Conservation (phyloP, 306 rosid genomes). For the Rubus idaeus region DNA sequence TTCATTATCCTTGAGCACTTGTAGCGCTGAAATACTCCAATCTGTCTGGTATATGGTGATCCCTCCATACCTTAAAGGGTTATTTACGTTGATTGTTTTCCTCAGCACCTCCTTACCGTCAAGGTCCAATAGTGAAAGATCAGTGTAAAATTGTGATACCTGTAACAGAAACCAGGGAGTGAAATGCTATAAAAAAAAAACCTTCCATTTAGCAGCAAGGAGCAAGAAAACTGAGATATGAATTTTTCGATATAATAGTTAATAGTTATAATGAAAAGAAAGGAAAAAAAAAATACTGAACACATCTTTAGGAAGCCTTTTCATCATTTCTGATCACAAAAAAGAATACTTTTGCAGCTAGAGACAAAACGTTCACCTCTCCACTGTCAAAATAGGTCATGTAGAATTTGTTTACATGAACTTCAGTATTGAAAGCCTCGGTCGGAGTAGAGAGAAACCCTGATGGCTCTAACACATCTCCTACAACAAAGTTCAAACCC, state of each 20-base stretch:
- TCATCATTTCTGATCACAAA: background rate
- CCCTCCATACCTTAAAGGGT: constrained; percentile 82
- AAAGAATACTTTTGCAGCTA: background rate
- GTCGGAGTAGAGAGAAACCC: constrained; percentile 85
- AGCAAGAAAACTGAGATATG: background rate
- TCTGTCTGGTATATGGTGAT: constrained; percentile 93
- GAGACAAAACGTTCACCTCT: constrained; percentile 53
- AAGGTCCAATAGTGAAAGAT: constrained; percentile 71
- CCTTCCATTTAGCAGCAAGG: background rate
- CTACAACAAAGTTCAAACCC: constrained; percentile 88
- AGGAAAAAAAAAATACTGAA: background rate
- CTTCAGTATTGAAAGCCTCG: constrained; percentile 79
- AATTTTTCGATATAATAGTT: background rate
- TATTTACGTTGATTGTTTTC: constrained; percentile 89
- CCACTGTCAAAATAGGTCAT: constrained; percentile 91
- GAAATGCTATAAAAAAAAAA: background rate
- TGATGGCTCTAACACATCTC: constrained; percentile 79
- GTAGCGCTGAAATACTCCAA: constrained; percentile 88
- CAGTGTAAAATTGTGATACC: constrained; percentile 88
- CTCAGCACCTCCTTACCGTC: constrained; percentile 86
- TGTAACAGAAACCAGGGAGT: constrained; percentile 30
- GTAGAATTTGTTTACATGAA: constrained; percentile 89
- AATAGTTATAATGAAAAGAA: background rate
- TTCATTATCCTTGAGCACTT: constrained; percentile 76
- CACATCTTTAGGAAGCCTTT: background rate